A percentile compares a stretch with the other conserved stretches of the same genome.
Evolutionary conservation across 2,329 filamentous ascomycete species (phyloP).

Genomic region (Phoma sp.): DNA sequence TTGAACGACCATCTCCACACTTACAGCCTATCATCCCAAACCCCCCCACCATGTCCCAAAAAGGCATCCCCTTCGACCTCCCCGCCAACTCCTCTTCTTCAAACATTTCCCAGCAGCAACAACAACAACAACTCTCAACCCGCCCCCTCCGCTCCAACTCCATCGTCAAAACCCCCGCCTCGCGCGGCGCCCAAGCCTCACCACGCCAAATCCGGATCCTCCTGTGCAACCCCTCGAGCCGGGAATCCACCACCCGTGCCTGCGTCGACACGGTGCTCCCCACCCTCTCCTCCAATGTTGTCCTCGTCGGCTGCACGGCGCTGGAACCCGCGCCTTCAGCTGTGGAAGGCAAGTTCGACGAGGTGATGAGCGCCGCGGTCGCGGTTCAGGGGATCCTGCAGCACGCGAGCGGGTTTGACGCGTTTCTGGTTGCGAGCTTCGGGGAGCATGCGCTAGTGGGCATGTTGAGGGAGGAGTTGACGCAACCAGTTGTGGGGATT

Average conservation of each 20-base stretch:
- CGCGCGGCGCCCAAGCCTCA: conserved; percentile 7
- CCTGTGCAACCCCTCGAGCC: conserved; percentile 58
- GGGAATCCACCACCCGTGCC: conserved; percentile 54
- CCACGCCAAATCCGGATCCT: conserved; percentile 49
- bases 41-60: conserved; percentile 4
- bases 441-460: conserved; percentile 55
- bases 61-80: conserved; percentile 12
- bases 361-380: conserved; percentile 57
- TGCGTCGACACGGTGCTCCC: conserved; percentile 53
- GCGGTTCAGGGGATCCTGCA: conserved; percentile 54
- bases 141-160: conserved; percentile 11
- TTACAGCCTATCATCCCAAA: too few species aligned
- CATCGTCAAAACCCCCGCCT: conserved; percentile 7
- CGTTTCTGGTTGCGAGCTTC: conserved; percentile 58
- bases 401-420: conserved; percentile 53
- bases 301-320: conserved; percentile 58
- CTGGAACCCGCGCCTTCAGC: conserved; percentile 57
- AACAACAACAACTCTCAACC: neutral
- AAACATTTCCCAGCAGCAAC: too few species aligned
- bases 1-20: too few species aligned
- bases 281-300: conserved; percentile 56
- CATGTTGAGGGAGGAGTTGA: conserved; percentile 55
- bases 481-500: conserved; percentile 55
- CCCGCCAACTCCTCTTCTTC: neutral
- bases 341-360: conserved; percentile 59